These are phyloP conservation scores for Blastocystis sp. DNA, from an alignment of 352 stramenopile species.

Conservation along the genomic window DNA sequence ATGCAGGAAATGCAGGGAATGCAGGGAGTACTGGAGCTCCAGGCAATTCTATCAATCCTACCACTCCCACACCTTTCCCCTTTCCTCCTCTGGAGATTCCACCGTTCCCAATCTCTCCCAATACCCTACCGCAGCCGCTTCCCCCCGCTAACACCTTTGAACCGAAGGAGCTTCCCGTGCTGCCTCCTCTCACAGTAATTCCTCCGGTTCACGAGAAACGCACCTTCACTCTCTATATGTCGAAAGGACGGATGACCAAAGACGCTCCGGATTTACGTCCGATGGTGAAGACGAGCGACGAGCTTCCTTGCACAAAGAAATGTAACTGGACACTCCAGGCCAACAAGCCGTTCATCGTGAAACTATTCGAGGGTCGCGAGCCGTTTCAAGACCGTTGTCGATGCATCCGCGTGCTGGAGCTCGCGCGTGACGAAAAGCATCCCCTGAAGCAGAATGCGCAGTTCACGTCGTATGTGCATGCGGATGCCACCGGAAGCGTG, in stretches of 20 bases:
- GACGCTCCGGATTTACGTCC: background rate
- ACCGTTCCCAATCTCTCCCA: too few relatives aligned
- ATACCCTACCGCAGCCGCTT: too few relatives aligned
- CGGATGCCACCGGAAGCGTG: background rate
- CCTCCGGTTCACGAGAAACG: background rate
- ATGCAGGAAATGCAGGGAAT: too few relatives aligned
- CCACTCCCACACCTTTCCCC: too few relatives aligned
- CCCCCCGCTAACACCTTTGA: too few relatives aligned
- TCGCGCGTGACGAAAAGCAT: background rate
- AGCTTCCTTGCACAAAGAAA: background rate
- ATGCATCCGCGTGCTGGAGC: background rate
- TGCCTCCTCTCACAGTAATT: too few relatives aligned
- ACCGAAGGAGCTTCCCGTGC: too few relatives aligned
- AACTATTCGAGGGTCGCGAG: background rate
- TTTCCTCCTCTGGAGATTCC: too few relatives aligned
- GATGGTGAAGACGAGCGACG: background rate
- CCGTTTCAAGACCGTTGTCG: background rate
- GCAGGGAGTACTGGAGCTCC: too few relatives aligned
- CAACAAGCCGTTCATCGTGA: background rate
- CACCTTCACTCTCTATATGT: background rate
- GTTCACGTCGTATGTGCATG: background rate
- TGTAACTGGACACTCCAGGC: background rate
- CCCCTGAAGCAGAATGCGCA: background rate
- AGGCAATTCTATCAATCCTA: too few relatives aligned
- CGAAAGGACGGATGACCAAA: background rate